Evolutionary conservation across 148 eudicot genomes (phyloP).

Genomic region (Pouteria glomerata): DNA sequence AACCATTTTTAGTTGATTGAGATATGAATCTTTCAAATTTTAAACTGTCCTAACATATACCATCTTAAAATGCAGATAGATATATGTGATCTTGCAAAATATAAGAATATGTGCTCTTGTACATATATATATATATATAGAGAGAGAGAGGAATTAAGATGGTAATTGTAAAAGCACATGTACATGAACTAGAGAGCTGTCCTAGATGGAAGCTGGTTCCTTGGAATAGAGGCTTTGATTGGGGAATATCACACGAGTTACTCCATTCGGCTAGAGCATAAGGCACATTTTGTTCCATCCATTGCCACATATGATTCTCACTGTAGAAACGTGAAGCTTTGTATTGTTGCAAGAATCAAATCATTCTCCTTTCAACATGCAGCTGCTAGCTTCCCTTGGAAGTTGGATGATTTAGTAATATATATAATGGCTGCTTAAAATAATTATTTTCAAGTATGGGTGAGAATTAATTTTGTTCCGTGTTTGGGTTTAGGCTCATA

Average conservation of each 20-base stretch:
- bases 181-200: background rate
- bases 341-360: conserved; percentile 5
- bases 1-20: background rate
- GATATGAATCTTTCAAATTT: background rate
- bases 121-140: background rate
- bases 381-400: conserved; percentile 2
- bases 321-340: background rate
- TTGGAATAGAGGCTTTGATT: background rate
- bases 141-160: background rate
- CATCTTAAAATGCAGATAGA: too few relatives aligned
- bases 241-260: background rate
- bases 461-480: too few relatives aligned
- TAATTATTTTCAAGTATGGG: too few relatives aligned
- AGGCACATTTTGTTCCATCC: conserved; percentile 4
- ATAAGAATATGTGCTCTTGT: background rate
- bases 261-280: conserved; percentile 10
- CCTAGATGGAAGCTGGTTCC: background rate
- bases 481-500: too few relatives aligned
- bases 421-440: background rate
- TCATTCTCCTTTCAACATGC: background rate
- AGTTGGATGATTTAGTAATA: background rate
- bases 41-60: background rate
- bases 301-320: background rate
- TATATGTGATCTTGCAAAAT: background rate
- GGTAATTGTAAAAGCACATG: too few relatives aligned